Evolutionary conservation across 1,284 basidiomycete genomes (phyloP).

Genomic region (Cryptococcus sp.): DNA sequence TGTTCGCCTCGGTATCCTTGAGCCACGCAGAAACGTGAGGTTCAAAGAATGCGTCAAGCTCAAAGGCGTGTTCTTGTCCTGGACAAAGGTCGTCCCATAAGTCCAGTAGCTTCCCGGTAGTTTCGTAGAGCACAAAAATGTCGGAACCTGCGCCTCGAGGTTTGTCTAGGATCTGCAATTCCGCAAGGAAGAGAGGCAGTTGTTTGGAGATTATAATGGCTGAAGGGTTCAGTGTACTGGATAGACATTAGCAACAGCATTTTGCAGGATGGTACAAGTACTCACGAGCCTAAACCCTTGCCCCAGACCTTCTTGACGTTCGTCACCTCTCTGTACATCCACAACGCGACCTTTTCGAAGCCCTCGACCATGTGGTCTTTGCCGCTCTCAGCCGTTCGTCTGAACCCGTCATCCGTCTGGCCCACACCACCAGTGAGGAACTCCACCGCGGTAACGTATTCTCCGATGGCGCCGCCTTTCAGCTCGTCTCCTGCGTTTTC

Average conservation of each 20-base stretch:
- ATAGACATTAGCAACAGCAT: neutral
- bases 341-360: slow-evolving; percentile 46
- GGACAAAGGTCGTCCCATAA: slow-evolving; percentile 50
- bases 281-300: slow-evolving; percentile 28
- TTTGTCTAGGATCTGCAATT: slow-evolving; percentile 48
- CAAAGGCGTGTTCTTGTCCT: slow-evolving; percentile 44
- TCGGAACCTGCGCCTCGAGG: slow-evolving; percentile 37
- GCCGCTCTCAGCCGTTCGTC: slow-evolving; percentile 22
- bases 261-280: neutral
- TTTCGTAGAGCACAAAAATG: slow-evolving; percentile 50
- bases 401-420: slow-evolving; percentile 13
- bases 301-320: slow-evolving; percentile 43
- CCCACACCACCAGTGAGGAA: slow-evolving; percentile 35
- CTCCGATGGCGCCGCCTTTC: slow-evolving; percentile 42
- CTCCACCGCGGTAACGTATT: slow-evolving; percentile 43
- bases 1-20: slow-evolving; percentile 46
- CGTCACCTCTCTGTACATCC: slow-evolving; percentile 47
- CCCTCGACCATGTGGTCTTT: slow-evolving; percentile 39
- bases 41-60: slow-evolving; percentile 52
- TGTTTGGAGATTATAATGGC: slow-evolving; percentile 48
- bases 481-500: slow-evolving; percentile 43
- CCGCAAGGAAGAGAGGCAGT: slow-evolving; percentile 51
- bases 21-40: slow-evolving; percentile 53
- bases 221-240: slow-evolving; percentile 41
- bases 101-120: slow-evolving; percentile 38